Base-by-base conservation (phyloP, 345 rosid species). In the Salix brachista region DNA sequence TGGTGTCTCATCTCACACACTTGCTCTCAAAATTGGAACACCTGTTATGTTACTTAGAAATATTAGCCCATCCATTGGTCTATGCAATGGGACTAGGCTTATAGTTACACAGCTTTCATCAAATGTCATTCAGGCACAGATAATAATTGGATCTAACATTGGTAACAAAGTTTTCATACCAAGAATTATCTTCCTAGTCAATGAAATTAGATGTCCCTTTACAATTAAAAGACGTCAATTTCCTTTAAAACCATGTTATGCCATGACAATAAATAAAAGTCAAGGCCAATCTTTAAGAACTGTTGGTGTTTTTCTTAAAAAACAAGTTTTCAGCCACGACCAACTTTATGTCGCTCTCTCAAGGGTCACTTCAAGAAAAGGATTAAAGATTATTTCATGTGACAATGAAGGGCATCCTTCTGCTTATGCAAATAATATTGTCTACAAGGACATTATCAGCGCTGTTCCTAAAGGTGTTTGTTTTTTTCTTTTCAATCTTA, bases 181-280 rank as follows among this genome's bases (percentile, higher is more conserved):
- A 4, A 30, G 48, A 23, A 46, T 76, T 5, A 2, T 21, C n/a
- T 4, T 37, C 4, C 4, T 41, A 5, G 0, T 21, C 0, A 2
- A 21, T 1, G 39, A 56, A 5, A 12, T 18, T 1, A 76, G 5
- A 37, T 52, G 32, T 18, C 34, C 44, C 0, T 65, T 75, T 48
- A 23, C 16, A 8, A 3, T 65, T 11, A 36, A 42, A 41, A 23
- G 41, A 18, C 4, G 44, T 5, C 56, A 52, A 11, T 77, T 69
- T 28, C 70, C 75, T 0, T 36, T 70, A 1, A 19, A 7, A 37
- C 25, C 42, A 2, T 21, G 67, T 26, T 76, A 12, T 34, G 16
- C 75, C n/a, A 77, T 77, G 69, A 77, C 75, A 37, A 70, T 70
- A 4, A 77, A 61, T 26, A 70, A 70, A 60, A 41, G 67, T 18